These are phyloP conservation scores for Fagus sylvatica DNA, from an alignment of 306 rosid genomes.

Conservation along the genomic window DNA sequence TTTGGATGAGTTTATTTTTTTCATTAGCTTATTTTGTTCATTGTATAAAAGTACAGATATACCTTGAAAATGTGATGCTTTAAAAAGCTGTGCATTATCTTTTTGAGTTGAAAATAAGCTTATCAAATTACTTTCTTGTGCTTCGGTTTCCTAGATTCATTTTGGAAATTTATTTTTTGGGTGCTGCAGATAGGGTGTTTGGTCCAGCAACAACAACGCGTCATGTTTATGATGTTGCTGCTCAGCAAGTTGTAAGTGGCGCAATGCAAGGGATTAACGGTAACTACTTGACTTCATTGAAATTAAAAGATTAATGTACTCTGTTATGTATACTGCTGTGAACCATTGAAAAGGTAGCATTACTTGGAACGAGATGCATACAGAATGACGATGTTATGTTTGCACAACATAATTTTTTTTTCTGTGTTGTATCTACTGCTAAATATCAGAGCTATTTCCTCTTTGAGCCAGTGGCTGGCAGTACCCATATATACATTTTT, in stretches of 20 bases:
- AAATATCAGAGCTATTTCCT: background rate
- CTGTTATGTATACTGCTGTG: background rate
- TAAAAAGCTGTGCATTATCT: no score
- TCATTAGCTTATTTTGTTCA: no score
- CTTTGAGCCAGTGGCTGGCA: background rate
- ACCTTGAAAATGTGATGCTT: no score
- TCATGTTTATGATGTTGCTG: slow-evolving; percentile 94
- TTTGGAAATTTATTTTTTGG: background rate
- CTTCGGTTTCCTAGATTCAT: background rate
- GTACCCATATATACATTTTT: background rate
- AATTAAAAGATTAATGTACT: background rate
- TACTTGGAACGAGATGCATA: background rate
- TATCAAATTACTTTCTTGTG: background rate
- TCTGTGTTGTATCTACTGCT: background rate
- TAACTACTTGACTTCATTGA: slow-evolving; percentile 25
- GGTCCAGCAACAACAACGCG: slow-evolving; percentile 99
- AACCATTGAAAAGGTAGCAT: background rate
- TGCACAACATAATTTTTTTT: background rate
- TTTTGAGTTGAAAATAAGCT: no score
- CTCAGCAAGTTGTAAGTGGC: slow-evolving; percentile 85
- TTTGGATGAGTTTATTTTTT: no score
- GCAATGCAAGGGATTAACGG: slow-evolving; percentile 98
- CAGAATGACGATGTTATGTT: background rate
- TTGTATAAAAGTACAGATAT: no score
- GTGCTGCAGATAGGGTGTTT: slow-evolving; percentile 70